phyloP scores from a whole-genome alignment of 2,329 filamentous ascomycete genomes.

The Xylariaceae sp. region DNA sequence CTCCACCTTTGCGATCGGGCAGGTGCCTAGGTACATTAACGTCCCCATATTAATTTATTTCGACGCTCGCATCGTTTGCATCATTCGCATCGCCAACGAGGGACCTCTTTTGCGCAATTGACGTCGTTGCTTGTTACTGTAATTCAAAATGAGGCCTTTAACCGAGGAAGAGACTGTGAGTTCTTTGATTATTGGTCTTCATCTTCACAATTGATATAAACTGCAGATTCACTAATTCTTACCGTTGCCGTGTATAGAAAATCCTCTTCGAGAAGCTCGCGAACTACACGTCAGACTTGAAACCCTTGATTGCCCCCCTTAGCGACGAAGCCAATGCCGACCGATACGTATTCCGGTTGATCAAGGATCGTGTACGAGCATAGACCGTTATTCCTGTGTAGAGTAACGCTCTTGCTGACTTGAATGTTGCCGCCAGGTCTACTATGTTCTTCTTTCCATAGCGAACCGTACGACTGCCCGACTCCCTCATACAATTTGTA shows the following conservation, averaged over 20 bases:
- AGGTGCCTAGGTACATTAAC: neutral
- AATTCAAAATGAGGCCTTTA: conserved; percentile 36
- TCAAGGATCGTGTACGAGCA: conserved; percentile 51
- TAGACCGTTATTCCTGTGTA: too few relatives aligned
- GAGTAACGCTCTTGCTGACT: conserved; percentile 1
- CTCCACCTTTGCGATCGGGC: conserved; percentile 16
- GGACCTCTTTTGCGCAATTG: neutral
- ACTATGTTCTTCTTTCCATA: conserved; percentile 84
- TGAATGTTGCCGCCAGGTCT: conserved; percentile 48
- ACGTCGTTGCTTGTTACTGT: neutral
- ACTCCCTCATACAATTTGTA: neutral
- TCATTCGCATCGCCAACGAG: neutral
- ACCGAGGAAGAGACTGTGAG: conserved; percentile 59
- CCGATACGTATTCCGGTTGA: conserved; percentile 79
- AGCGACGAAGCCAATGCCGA: conserved; percentile 63
- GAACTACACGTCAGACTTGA: conserved; percentile 83
- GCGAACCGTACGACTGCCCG: conserved; percentile 55
- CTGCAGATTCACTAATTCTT: neutral
- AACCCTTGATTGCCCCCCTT: conserved; percentile 73
- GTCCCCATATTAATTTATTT: conserved; percentile 1
- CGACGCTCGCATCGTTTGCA: neutral
- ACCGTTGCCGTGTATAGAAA: conserved; percentile 43
- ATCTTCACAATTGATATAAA: neutral
- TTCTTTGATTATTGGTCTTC: neutral
- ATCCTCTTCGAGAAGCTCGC: conserved; percentile 89